A percentile compares a stretch with the other conserved stretches of the same genome.
phyloP scores from a whole-genome alignment of 495 filamentous ascomycete species.

The Hypomontagnella submonticulosa region DNA sequence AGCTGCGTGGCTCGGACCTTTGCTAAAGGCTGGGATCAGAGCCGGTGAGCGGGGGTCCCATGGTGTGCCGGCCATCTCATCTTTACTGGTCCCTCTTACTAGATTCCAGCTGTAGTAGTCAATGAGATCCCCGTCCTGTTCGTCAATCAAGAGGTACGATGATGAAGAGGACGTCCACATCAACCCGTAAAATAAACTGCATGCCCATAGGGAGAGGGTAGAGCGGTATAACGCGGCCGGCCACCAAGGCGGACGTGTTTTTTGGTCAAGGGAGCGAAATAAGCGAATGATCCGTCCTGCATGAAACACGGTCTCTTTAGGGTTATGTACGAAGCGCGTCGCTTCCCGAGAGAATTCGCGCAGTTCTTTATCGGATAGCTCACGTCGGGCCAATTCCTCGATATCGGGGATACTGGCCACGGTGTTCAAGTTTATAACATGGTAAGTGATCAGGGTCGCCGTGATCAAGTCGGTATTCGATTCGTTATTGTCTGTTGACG shows the following conservation, averaged over 20 bases:
- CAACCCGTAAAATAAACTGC: constrained; percentile 18
- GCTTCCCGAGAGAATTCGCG: constrained; percentile 6
- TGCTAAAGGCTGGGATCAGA: constrained; percentile 13
- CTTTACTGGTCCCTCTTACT: constrained; percentile 7
- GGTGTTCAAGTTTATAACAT: constrained; percentile 16
- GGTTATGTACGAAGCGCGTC: constrained; percentile 4
- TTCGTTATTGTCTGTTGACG: constrained; percentile 1
- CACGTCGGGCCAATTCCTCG: constrained; percentile 13
- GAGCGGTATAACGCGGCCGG: constrained; percentile 19
- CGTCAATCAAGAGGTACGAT: constrained; percentile 14
- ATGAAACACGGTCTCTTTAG: constrained; percentile 16
- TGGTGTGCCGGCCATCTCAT: constrained; percentile 1
- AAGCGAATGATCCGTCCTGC: constrained; percentile 17
- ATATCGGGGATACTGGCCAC: constrained; percentile 19
- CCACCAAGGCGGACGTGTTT: constrained; percentile 22
- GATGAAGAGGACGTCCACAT: constrained; percentile 2
- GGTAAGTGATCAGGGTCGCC: constrained; percentile 20
- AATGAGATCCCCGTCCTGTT: constrained; percentile 2
- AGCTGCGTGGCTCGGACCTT: constrained; percentile 6
- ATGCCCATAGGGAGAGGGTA: constrained; percentile 17
- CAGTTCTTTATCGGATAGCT: constrained; percentile 12
- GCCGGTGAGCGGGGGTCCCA: constrained; percentile 3
- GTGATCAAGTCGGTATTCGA: constrained; percentile 4
- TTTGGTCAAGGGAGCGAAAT: constrained; percentile 14
- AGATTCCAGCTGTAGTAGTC: constrained; percentile 13